Conservation (phyloP, 371 early-diverging fungal species). For the Zychaea mexicana region DNA sequence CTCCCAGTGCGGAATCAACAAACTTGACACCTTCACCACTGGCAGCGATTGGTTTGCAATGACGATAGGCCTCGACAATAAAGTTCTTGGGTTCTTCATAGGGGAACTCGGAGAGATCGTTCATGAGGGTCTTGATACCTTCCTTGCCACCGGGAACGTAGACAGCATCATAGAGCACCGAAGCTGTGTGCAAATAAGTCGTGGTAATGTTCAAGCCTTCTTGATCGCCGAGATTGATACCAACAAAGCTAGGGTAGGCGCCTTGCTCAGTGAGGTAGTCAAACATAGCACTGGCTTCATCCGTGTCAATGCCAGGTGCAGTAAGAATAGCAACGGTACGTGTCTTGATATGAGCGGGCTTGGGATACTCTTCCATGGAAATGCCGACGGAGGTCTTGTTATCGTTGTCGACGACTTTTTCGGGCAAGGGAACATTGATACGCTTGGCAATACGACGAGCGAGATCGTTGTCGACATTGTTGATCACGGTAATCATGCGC, state of each 20-base stretch:
- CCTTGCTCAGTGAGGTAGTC: conserved; percentile 24
- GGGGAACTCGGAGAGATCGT: conserved; percentile 22
- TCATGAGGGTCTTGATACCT: conserved; percentile 19
- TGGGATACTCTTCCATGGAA: conserved; percentile 38
- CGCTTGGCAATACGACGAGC: conserved; percentile 40
- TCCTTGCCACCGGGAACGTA: conserved; percentile 37
- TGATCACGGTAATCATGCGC: conserved; percentile 38
- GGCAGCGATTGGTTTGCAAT: conserved; percentile 42
- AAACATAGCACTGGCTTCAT: conserved; percentile 32
- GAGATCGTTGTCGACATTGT: conserved; percentile 45
- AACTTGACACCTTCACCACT: conserved; percentile 25
- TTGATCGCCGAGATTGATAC: conserved; percentile 21
- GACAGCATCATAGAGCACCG: conserved; percentile 41
- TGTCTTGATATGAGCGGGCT: conserved; percentile 33
- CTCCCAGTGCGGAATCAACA: conserved; percentile 18
- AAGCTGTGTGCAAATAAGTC: conserved; percentile 33
- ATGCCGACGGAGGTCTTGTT: conserved; percentile 27
- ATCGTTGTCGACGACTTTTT: conserved; percentile 22
- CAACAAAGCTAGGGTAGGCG: conserved; percentile 34
- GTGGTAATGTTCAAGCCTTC: conserved; percentile 26
- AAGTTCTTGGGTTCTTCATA: conserved; percentile 34
- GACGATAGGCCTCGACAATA: conserved; percentile 37
- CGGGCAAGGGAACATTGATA: conserved; percentile 34
- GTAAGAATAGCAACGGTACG: conserved; percentile 38
- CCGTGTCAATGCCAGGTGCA: conserved; percentile 30